Evolutionary conservation across 176 grass and related monocot species (phyloP).

Genomic region (Chrysopogon serrulatus): DNA sequence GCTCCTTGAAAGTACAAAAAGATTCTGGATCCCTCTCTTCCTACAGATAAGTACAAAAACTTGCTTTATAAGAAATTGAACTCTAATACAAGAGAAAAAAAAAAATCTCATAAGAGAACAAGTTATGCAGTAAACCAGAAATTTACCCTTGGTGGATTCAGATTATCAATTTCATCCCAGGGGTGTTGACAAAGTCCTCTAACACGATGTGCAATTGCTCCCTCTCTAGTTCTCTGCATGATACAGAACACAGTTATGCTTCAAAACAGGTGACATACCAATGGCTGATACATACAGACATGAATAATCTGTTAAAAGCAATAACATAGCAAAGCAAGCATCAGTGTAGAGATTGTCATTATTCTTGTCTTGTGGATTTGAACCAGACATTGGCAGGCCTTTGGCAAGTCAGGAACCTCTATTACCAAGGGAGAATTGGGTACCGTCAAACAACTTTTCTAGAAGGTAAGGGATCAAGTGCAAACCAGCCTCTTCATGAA

Average conservation of each 20-base stretch:
- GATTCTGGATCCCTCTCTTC: slow-evolving; percentile 83
- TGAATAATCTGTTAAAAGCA: background rate
- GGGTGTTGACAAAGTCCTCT: slow-evolving; percentile 64
- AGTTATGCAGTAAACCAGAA: slow-evolving; percentile 12
- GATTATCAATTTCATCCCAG: slow-evolving; percentile 60
- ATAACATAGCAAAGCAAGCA: slow-evolving; percentile 7
- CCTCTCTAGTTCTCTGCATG: slow-evolving; percentile 62
- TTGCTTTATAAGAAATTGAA: slow-evolving; percentile 16
- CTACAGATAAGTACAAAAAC: slow-evolving; percentile 43
- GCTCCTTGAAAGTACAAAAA: slow-evolving; percentile 93
- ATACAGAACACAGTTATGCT: slow-evolving; percentile 12
- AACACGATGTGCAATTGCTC: slow-evolving; percentile 68
- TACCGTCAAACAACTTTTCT: background rate
- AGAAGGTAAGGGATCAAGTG: too few relatives aligned
- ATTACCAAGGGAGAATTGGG: background rate
- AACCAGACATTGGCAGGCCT: background rate
- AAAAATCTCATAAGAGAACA: slow-evolving; percentile 2
- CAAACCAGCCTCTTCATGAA: too few relatives aligned
- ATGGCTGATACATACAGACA: background rate
- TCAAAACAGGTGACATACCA: background rate
- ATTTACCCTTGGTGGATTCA: slow-evolving; percentile 82
- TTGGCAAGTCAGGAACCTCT: slow-evolving; percentile 9
- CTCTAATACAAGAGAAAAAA: background rate
- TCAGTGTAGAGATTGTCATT: background rate
- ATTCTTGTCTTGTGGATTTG: background rate